phyloP scores from a whole-genome alignment of 2,329 filamentous ascomycete genomes.

The Chaetoscypha palmicola region DNA sequence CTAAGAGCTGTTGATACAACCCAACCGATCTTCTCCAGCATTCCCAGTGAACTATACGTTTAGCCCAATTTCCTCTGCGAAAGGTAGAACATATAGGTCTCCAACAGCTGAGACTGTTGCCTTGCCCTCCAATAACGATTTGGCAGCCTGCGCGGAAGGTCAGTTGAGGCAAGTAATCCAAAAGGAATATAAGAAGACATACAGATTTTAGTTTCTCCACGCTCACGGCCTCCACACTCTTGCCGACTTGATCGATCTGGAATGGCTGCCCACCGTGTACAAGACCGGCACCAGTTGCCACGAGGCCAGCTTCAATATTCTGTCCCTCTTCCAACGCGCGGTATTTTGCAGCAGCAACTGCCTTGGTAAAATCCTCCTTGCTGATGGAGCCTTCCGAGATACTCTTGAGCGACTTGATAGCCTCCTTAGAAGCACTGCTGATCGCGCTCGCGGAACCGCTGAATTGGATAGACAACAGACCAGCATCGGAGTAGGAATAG shows the following conservation, averaged over 20 bases:
- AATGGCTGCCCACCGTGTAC: constrained; percentile 75
- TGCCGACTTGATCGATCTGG: constrained; percentile 72
- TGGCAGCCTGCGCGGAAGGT: constrained; percentile 59
- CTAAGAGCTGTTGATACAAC: constrained; percentile 33
- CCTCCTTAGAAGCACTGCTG: constrained; percentile 64
- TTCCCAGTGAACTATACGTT: constrained; percentile 64
- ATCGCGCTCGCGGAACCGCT: constrained; percentile 68
- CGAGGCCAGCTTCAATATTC: constrained; percentile 67
- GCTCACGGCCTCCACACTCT: constrained; percentile 74
- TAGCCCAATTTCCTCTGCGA: constrained; percentile 87
- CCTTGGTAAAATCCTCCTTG: constrained; percentile 86
- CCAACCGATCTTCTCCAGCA: constrained; percentile 14
- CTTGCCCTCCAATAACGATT: constrained; percentile 80
- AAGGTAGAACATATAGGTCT: constrained; percentile 86
- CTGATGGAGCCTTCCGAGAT: constrained; percentile 67
- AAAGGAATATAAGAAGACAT: constrained; percentile 38
- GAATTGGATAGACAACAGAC: constrained; percentile 78
- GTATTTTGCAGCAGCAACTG: constrained; percentile 89
- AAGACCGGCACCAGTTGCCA: constrained; percentile 77
- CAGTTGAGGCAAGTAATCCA: constrained; percentile 23
- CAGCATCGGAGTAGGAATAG: constrained; percentile 85
- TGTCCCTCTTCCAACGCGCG: constrained; percentile 77
- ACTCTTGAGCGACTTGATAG: constrained; percentile 75
- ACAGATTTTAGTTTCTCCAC: constrained; percentile 80
- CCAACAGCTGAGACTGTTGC: constrained; percentile 84